Base-by-base conservation (phyloP, 768 basidiomycete genomes). In the Cystobasidium tubakii region DNA sequence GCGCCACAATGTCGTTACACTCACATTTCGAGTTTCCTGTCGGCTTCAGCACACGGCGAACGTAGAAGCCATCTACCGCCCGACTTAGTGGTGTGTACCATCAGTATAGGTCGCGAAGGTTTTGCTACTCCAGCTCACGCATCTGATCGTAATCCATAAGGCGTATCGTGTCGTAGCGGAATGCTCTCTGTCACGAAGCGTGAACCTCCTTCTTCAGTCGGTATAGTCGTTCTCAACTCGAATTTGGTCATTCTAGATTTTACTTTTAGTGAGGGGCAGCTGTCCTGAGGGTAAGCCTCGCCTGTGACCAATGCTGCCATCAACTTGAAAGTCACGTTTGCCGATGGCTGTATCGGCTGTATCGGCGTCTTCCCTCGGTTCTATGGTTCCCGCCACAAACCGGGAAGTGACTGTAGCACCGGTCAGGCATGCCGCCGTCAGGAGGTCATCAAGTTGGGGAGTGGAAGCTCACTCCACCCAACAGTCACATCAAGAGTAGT, bases 161-260 rank as follows among this genome's bases (percentile, higher is more conserved):
- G 57, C 57, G 57, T 60, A 12, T 60, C 57, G 10, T 29, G 12
- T 17, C 33, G 25, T 13, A 60, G 57, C 13, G 57, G 57, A 15
- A 60, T 31, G 13, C 23, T 23, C 27, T 60, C 57, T 27, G 25
- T 60, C 21, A 60, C 27, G 21, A 60, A 60, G 15, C 57, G 57
- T 29, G 57, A 60, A 25, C 27, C 57, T 25, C 57, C 57, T 29
- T 31, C 23, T 15, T 27, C 57, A 2, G 57, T 65, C 34, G 53
- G 66, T 63, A 43, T 43, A 27, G 64, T 74, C 9, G 39, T 66
- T 36, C 54, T 36, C 60, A n/a, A 66, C 73, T 43, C 54, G 13
- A 29, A 29, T 17, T 3, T 42, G 21, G 25, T 17, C 57, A 60
- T 34, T 29, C n/a, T n/a, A n/a, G n/a, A n/a, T n/a, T n/a, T n/a